Percentiles rank a stretch among this genome's conserved stretches.
These are phyloP conservation scores for Choanephora cucurbitarum DNA, from an alignment of 371 early-diverging fungal genomes.

Conservation along the genomic window DNA sequence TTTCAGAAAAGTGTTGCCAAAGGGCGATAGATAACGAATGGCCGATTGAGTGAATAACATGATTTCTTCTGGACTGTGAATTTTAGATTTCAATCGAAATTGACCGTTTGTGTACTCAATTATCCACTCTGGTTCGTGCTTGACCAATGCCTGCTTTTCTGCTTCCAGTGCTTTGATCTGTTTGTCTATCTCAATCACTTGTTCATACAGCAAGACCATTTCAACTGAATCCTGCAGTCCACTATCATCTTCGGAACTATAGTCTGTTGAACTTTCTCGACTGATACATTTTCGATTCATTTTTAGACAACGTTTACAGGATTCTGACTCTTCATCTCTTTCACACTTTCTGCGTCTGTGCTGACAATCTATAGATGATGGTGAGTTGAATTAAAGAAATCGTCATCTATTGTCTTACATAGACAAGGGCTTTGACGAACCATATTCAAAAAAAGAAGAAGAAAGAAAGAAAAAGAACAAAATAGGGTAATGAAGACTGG, in stretches of 20 bases:
- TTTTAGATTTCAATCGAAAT: slow-evolving; percentile 1
- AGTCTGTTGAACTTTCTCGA: slow-evolving; percentile 4
- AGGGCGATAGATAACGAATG: slow-evolving; percentile 14
- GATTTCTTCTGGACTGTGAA: slow-evolving; percentile 4
- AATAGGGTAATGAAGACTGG: too few species aligned
- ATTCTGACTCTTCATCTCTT: slow-evolving; percentile 7
- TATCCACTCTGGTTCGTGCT: slow-evolving; percentile 5
- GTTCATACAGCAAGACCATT: slow-evolving; percentile 7
- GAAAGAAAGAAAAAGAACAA: too few species aligned
- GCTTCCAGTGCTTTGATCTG: slow-evolving; percentile 16
- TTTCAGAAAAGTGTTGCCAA: slow-evolving; percentile 9
- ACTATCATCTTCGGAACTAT: slow-evolving; percentile 13
- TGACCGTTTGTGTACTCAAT: slow-evolving; percentile 5
- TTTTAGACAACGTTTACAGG: slow-evolving; percentile 22
- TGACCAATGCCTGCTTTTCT: slow-evolving; percentile 8
- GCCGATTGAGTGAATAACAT: background rate
- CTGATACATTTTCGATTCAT: slow-evolving; percentile 17
- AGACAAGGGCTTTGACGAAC: slow-evolving; percentile 23
- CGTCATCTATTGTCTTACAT: slow-evolving; percentile 15
- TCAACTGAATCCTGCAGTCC: background rate
- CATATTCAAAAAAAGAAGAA: slow-evolving; percentile 6
- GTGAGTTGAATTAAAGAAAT: too few species aligned
- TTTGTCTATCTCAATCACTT: slow-evolving; percentile 10
- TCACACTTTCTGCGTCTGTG: slow-evolving; percentile 27
- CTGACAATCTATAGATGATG: slow-evolving; percentile 16